Evolutionary conservation across 495 filamentous ascomycete species (phyloP).

Genomic region (Trypethelium eluteriae): DNA sequence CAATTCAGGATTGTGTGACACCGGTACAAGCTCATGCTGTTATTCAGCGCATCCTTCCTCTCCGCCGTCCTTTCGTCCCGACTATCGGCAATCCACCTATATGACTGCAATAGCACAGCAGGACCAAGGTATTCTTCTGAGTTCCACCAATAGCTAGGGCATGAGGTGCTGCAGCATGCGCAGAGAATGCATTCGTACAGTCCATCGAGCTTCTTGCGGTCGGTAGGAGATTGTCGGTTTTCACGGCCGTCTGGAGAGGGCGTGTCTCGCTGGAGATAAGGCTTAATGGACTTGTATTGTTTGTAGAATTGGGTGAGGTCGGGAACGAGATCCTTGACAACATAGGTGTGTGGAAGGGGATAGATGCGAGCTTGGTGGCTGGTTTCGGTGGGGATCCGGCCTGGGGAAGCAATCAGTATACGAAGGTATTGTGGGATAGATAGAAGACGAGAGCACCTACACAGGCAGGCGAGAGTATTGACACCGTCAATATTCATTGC

Average conservation of each 20-base stretch:
- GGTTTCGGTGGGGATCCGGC: constrained; percentile 85
- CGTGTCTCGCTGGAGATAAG: constrained; percentile 85
- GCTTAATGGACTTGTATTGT: constrained; percentile 99
- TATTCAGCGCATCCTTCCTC: constrained; percentile 85
- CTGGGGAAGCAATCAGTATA: constrained; percentile 40
- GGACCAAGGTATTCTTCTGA: constrained; percentile 95
- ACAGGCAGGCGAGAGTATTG: constrained; percentile 94
- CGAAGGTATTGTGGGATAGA: too few relatives aligned
- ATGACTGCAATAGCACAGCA: constrained; percentile 90
- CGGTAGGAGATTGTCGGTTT: constrained; percentile 76
- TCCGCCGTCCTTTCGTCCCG: constrained; percentile 80
- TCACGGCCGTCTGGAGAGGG: constrained; percentile 66
- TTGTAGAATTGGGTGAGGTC: constrained; percentile 99
- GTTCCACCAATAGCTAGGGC: constrained; percentile 99
- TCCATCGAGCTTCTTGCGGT: constrained; percentile 93
- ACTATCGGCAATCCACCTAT: constrained; percentile 90
- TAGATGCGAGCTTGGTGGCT: constrained; percentile 85
- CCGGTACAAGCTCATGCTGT: constrained; percentile 95
- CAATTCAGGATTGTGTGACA: constrained; percentile 99
- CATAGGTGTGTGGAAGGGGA: constrained; percentile 95
- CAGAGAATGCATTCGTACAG: constrained; percentile 99
- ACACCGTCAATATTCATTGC: constrained; percentile 99
- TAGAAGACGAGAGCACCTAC: constrained; percentile 49
- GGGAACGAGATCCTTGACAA: constrained; percentile 97
- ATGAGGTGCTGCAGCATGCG: constrained; percentile 97